Evolutionary conservation across 164 flowering plant genomes (phyloP).

Genomic region (Magnolia sinica): DNA sequence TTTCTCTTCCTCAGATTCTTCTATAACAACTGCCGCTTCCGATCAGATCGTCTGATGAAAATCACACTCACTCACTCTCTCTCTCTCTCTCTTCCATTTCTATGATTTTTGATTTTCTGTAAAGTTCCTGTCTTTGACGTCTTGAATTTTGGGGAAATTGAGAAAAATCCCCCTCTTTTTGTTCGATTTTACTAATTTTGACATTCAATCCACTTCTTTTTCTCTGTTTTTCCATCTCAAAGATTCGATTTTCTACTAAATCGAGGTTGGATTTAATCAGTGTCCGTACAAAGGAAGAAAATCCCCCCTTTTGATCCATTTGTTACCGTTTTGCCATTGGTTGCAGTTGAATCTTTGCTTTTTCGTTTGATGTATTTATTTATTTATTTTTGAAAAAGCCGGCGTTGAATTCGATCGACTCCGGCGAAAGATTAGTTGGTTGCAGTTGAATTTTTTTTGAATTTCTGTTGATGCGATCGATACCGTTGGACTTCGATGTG

Average conservation of each 20-base stretch:
- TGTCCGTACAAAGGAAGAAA: background rate
- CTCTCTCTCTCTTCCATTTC: background rate
- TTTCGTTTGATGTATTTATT: too few species aligned
- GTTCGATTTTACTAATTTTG: background rate
- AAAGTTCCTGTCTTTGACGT: background rate
- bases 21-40: background rate
- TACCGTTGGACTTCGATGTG: conserved; percentile 8
- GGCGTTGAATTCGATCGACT: too few species aligned
- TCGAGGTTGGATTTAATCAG: background rate
- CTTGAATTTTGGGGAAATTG: background rate
- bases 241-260: background rate
- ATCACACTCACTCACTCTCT: background rate
- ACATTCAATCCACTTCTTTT: background rate
- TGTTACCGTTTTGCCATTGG: background rate
- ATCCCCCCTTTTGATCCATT: background rate
- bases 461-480: background rate
- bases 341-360: too few species aligned
- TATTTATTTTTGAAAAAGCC: too few species aligned
- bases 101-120: background rate
- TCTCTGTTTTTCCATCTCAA: background rate
- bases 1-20: too few species aligned
- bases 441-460: too few species aligned
- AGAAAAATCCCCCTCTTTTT: background rate
- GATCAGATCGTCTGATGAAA: background rate
- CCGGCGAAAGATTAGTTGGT: too few species aligned